A percentile compares a stretch with the other conserved stretches of the same genome.
phyloP scores from a whole-genome alignment of 768 basidiomycete species.

The Xerocomellus chrysenteron region DNA sequence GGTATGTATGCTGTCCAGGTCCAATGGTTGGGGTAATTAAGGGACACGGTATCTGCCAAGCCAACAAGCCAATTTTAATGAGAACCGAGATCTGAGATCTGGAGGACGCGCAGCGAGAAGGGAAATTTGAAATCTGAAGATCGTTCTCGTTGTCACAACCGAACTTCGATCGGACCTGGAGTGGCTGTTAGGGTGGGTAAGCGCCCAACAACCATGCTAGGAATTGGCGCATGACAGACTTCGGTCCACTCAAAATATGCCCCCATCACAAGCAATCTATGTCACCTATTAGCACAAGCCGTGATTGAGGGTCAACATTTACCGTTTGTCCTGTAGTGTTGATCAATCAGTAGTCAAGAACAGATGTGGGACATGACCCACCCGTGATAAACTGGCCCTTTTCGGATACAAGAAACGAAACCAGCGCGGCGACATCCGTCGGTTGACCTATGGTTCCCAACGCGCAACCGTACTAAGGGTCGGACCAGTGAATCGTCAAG shows the following conservation, averaged over 20 bases:
- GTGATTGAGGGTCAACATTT: not conserved
- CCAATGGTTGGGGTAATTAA: too few species aligned
- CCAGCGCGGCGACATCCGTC: not conserved
- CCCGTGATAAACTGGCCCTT: not conserved
- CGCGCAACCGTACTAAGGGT: not conserved
- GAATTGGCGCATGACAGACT: too few species aligned
- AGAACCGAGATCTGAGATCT: too few species aligned
- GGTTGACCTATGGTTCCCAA: slow-evolving; percentile 2
- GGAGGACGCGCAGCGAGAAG: too few species aligned
- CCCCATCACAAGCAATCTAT: slow-evolving; percentile 1
- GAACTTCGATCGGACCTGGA: too few species aligned
- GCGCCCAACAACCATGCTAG: not conserved
- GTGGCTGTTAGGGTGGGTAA: too few species aligned
- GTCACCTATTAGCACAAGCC: not conserved
- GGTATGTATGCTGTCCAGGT: too few species aligned
- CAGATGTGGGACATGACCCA: not conserved
- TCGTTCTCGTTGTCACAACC: too few species aligned
- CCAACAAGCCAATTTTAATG: too few species aligned
- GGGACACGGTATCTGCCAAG: too few species aligned
- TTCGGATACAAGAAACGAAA: not conserved
- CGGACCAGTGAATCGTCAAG: not conserved
- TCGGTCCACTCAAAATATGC: not conserved
- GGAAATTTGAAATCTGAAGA: too few species aligned
- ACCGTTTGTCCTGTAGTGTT: not conserved
- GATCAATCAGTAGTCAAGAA: not conserved